A percentile compares a stretch with the other conserved stretches of the same genome.
phyloP scores from a whole-genome alignment of 228 moss, liverwort and hornwort species.

The Sphagnum fallax region DNA sequence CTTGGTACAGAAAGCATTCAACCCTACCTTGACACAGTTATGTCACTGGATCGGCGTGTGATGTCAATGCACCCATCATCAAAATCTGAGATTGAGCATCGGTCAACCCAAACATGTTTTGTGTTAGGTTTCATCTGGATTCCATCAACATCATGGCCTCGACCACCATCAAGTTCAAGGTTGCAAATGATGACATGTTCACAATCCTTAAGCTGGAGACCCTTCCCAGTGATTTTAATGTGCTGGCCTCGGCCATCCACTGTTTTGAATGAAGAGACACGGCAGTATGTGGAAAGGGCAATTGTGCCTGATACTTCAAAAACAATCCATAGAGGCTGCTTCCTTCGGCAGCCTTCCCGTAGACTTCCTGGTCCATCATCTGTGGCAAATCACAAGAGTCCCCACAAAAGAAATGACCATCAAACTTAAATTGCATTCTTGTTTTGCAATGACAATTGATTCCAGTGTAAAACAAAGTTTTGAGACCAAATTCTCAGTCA shows the following conservation, averaged over 20 bases:
- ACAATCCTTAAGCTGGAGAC: slow-evolving; percentile 54
- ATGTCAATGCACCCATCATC: slow-evolving; percentile 66
- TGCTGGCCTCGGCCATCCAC: slow-evolving; percentile 60
- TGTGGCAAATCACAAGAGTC: background rate
- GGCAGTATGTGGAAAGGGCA: slow-evolving; percentile 41
- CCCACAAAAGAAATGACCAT: too few relatives aligned
- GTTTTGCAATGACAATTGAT: too few relatives aligned
- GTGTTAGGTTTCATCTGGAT: slow-evolving; percentile 66
- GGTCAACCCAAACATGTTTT: slow-evolving; percentile 63
- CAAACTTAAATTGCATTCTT: too few relatives aligned
- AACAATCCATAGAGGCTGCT: slow-evolving; percentile 54
- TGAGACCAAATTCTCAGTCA: too few relatives aligned
- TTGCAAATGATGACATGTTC: slow-evolving; percentile 65
- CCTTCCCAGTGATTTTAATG: slow-evolving; percentile 55
- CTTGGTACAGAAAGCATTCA: background rate
- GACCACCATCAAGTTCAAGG: slow-evolving; percentile 45
- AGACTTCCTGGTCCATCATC: slow-evolving; percentile 57
- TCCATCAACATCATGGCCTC: slow-evolving; percentile 55
- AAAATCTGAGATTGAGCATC: slow-evolving; percentile 65
- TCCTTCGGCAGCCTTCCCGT: slow-evolving; percentile 52
- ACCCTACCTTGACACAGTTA: slow-evolving; percentile 55
- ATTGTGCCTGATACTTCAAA: slow-evolving; percentile 64
- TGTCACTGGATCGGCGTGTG: slow-evolving; percentile 52
- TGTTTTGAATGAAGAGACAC: slow-evolving; percentile 58
- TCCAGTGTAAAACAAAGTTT: too few relatives aligned